Evolutionary conservation across 139 green algal genomes (phyloP), one percentile per base, ranked within the genome.

Genomic region (Auxenochlorella pyrenoidosa): DNA sequence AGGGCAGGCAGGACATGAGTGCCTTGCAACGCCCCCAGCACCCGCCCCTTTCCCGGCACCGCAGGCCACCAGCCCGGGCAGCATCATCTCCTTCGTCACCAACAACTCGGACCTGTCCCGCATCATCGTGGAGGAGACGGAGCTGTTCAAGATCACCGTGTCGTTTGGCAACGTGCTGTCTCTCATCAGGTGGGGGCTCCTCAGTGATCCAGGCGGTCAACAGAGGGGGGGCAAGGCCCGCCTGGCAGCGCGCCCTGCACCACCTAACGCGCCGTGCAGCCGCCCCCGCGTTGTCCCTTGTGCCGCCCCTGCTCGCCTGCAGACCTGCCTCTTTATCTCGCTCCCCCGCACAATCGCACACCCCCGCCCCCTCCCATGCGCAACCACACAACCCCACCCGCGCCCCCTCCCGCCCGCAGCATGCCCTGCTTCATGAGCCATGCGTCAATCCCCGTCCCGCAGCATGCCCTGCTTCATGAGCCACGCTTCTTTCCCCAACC

Each of bases 381-480:
- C 6, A 18, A 32, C n/a, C 34, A 22, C 34, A 41, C n/a, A 44
- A 28, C 47, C 47, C 47, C 6, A 54, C 47, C 36, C 98, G 90
- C 95, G 94, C 66, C 95, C 86, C 83, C 94, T 98, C 71, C 93
- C 88, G 40, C 94, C 59, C 43, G 63, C 80, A 85, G 36, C 93
- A n/a, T n/a, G n/a, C n/a, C n/a, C n/a, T n/a, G n/a, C n/a, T n/a
- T n/a, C n/a, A n/a, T n/a, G n/a, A n/a, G n/a, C n/a, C n/a, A n/a
- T n/a, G n/a, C n/a, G n/a, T n/a, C n/a, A n/a, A n/a, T n/a, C n/a
- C n/a, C n/a, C n/a, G n/a, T n/a, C n/a, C n/a, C n/a, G n/a, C n/a
- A n/a, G n/a, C n/a, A 97, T 99, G 91, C 98, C 98, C 34, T 99
- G 97, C 95, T 99, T 98, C 95, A 99, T 99, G 98, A 97, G 91